These are phyloP conservation scores for Heliosperma pusillum DNA, from an alignment of 148 eudicot species.

Conservation along the genomic window DNA sequence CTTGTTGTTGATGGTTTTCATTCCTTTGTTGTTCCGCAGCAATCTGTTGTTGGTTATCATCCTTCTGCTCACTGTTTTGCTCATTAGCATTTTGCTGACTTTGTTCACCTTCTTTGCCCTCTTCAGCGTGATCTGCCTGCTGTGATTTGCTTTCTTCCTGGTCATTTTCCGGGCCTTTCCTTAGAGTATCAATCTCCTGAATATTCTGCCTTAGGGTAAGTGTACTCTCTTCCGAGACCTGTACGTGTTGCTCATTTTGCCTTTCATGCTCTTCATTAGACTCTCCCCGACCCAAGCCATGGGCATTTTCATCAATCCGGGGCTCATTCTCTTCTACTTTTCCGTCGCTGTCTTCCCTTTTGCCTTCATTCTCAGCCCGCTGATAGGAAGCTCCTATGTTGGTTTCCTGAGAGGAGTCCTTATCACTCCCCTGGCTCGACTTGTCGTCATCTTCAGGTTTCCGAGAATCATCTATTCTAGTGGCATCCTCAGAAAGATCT, in stretches of 20 bases:
- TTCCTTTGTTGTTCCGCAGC: conserved; percentile 16
- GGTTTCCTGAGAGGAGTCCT: conserved; percentile 20
- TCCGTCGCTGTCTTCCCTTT: conserved; percentile 17
- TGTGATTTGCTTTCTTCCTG: neutral
- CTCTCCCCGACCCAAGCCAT: conserved; percentile 31
- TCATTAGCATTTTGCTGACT: conserved; percentile 8
- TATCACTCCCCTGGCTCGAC: neutral
- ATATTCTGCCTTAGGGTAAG: conserved; percentile 36
- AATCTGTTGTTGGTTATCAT: conserved; percentile 17
- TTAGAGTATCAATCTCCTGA: conserved; percentile 15
- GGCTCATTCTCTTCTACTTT: conserved; percentile 20
- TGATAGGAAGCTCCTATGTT: conserved; percentile 24
- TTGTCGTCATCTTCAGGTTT: neutral
- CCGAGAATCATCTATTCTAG: conserved; percentile 29
- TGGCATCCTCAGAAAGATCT: conserved; percentile 51
- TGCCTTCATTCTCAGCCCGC: conserved; percentile 12
- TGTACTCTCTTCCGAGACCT: conserved; percentile 46
- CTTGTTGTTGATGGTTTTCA: conserved; percentile 1
- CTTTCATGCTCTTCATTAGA: conserved; percentile 31
- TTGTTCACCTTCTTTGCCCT: conserved; percentile 18
- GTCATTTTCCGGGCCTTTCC: conserved; percentile 21
- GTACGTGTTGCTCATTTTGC: conserved; percentile 31
- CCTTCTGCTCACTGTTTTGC: conserved; percentile 6
- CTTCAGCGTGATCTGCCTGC: conserved; percentile 1
- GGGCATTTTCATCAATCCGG: conserved; percentile 24